Conservation (phyloP, 129 eudicot genomes). For the Daucus carota region DNA sequence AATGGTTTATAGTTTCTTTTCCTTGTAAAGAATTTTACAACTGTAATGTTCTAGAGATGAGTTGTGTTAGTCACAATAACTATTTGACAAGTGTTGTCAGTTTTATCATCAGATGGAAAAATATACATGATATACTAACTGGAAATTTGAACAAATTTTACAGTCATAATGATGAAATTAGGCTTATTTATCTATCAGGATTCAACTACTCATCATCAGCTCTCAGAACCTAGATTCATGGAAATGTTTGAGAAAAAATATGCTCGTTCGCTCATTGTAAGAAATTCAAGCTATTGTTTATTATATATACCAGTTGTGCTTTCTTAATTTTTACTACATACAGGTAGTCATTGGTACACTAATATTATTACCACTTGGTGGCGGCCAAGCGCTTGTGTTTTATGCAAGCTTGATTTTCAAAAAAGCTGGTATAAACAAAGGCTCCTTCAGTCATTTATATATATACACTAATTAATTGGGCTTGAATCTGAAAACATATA, state of each 20-base stretch:
- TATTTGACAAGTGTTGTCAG: too few species aligned
- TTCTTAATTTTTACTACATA: not conserved
- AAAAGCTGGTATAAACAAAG: conserved; percentile 15
- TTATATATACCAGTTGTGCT: not conserved
- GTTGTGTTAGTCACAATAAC: too few species aligned
- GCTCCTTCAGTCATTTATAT: too few species aligned
- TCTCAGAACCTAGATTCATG: conserved; percentile 15
- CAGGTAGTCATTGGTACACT: conserved; percentile 30
- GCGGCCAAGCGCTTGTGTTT: conserved; percentile 20
- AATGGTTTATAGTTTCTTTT: too few species aligned
- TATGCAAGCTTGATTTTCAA: conserved; percentile 27
- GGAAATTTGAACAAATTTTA: not conserved
- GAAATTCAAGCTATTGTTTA: not conserved
- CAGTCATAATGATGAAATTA: not conserved
- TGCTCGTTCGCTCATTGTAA: conserved; percentile 25
- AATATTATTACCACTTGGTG: conserved; percentile 25
- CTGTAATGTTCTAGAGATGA: too few species aligned
- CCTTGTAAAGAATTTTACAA: too few species aligned
- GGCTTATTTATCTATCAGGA: conserved; percentile 15
- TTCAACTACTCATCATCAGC: conserved; percentile 12
- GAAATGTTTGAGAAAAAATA: conserved; percentile 26
- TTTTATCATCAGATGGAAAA: too few species aligned
- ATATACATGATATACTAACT: too few species aligned
- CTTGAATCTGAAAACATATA: not conserved
- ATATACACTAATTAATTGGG: not conserved